These are phyloP conservation scores for Cercospora janseana DNA, from an alignment of 2,329 filamentous ascomycete species.

Conservation along the genomic window DNA sequence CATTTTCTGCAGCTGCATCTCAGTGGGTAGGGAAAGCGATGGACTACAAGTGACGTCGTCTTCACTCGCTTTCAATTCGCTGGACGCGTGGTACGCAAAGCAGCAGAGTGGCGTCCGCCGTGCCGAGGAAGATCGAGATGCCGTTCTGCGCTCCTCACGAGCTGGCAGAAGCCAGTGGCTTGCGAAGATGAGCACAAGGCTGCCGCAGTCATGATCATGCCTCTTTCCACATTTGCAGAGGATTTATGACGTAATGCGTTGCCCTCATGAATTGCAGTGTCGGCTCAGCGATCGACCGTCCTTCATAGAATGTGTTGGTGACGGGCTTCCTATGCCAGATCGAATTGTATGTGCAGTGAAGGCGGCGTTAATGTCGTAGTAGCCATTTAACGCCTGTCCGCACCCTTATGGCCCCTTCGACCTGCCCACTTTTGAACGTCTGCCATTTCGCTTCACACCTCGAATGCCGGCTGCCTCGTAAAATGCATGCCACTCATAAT, in stretches of 20 bases:
- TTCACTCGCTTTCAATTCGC: too few species aligned
- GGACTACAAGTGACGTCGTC: too few species aligned
- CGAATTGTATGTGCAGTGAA: slow-evolving; percentile 3
- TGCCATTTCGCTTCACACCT: not conserved
- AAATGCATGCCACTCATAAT: slow-evolving; percentile 8
- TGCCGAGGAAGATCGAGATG: not conserved
- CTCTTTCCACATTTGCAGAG: too few species aligned
- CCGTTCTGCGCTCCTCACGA: not conserved
- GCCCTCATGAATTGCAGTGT: not conserved
- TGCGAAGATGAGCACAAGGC: too few species aligned
- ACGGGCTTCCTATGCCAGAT: slow-evolving; percentile 2
- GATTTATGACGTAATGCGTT: not conserved
- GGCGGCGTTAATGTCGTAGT: not conserved
- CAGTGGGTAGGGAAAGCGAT: too few species aligned
- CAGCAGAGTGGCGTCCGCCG: not conserved
- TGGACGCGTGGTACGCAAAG: too few species aligned
- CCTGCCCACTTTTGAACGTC: not conserved
- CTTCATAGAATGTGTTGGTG: not conserved
- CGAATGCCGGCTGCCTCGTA: not conserved
- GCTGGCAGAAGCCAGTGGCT: not conserved
- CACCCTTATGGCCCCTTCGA: not conserved
- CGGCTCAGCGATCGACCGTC: not conserved
- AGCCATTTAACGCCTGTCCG: not conserved
- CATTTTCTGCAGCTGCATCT: too few species aligned
- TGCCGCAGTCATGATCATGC: not conserved